Conservation (phyloP, 768 basidiomycete species). For the Cystofilobasidium ferigula region DNA sequence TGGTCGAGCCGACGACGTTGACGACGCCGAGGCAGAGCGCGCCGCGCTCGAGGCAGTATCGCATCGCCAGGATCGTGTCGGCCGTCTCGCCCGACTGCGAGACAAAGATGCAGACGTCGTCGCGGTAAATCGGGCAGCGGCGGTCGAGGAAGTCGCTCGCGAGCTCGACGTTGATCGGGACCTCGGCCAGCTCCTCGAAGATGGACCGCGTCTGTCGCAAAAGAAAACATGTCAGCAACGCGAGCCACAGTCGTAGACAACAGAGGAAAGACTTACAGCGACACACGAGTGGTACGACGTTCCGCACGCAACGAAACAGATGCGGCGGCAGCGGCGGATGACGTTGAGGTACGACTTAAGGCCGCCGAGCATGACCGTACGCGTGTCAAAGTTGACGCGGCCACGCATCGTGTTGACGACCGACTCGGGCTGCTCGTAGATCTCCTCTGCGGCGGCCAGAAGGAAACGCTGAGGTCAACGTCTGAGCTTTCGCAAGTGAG, state of each 20-base stretch:
- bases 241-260: background rate
- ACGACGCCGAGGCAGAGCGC: constrained; percentile 93
- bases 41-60: constrained; percentile 92
- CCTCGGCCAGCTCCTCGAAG: constrained; percentile 97
- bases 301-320: constrained; percentile 96
- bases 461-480: background rate
- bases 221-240: background rate
- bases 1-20: constrained; percentile 94
- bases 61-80: constrained; percentile 88
- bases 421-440: constrained; percentile 94
- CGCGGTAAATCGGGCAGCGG: constrained; percentile 98
- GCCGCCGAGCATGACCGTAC: constrained; percentile 85
- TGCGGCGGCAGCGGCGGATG: constrained; percentile 84
- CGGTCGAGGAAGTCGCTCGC: constrained; percentile 97
- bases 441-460: constrained; percentile 54
- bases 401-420: constrained; percentile 99
- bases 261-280: constrained; percentile 43
- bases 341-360: constrained; percentile 89
- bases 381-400: constrained; percentile 92
- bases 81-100: constrained; percentile 98
- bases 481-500: background rate
- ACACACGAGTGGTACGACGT: constrained; percentile 96
- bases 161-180: constrained; percentile 90
- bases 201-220: constrained; percentile 63
- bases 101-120: constrained; percentile 91